Conservation (phyloP, 441 rosid genomes). For the Adansonia gregorii region DNA sequence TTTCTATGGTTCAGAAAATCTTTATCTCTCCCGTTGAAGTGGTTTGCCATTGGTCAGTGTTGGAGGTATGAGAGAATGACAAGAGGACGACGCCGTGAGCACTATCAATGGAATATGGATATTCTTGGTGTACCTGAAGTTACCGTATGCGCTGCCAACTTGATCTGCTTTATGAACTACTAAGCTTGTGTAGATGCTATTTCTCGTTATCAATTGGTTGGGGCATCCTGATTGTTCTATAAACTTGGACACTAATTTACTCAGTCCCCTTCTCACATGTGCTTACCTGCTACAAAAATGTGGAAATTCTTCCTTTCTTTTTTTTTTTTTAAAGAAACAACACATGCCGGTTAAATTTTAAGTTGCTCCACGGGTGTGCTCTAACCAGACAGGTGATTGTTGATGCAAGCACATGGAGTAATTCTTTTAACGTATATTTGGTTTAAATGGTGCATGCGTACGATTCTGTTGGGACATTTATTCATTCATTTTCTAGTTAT, state of each 20-base stretch:
- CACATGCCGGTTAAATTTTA: neutral
- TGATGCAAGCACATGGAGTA: neutral
- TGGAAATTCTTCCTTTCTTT: neutral
- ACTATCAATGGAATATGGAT: conserved; percentile 99
- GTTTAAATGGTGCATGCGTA: neutral
- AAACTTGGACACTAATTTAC: neutral
- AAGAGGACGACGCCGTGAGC: conserved; percentile 91
- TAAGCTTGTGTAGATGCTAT: conserved; percentile 9
- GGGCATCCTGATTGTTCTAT: neutral
- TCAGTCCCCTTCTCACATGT: neutral
- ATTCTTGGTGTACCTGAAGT: conserved; percentile 85
- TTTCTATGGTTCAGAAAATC: conserved; percentile 82
- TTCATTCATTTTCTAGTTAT: conserved; percentile 14
- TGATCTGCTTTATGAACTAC: conserved; percentile 10
- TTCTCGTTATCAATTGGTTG: neutral
- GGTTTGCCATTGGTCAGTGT: conserved; percentile 95
- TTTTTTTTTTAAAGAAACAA: neutral
- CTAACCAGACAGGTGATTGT: neutral
- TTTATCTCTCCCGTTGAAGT: conserved; percentile 81
- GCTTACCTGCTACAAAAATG: neutral
- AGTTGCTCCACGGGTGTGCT: neutral
- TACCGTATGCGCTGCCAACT: conserved; percentile 49
- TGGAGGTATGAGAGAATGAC: conserved; percentile 98
- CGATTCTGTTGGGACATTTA: conserved; percentile 18
- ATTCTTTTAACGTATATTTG: neutral